Evolutionary conservation across 306 rosid species (phyloP), one percentile per base, ranked within the genome.

Genomic region (Lathyrus sativus): DNA sequence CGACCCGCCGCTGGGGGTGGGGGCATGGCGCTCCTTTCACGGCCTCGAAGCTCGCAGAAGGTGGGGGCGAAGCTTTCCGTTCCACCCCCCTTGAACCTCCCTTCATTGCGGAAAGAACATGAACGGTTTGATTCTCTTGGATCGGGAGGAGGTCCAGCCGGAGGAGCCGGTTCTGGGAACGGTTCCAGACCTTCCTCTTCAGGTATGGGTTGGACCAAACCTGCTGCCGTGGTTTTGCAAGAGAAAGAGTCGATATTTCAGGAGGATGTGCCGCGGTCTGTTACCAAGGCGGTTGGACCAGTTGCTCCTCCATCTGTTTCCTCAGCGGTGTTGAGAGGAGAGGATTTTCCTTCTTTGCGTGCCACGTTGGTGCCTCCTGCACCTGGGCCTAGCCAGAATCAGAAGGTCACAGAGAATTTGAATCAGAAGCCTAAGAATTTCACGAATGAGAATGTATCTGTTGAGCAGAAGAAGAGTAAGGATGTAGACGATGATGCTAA

Each of bases 21-120:
- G 19, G 93, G 91, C 38, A 82, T 90, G 84, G 90, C 88, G 87
- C 90, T 79, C 31, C 86, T 88, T n/a, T 82, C 93, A 1, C 82
- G 96, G 83, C 98, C 98, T 59, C 86, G 98, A 9, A 93, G 96
- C 53, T 89, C 95, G 18, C 96, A 93, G 64, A 93, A 93, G 79
- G 79, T 83, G 70, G 97, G 88, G 85, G 51, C 91, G 70, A 93
- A 90, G 83, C 98, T 93, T 79, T 86, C 96, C 42, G 91, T 93
- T 80, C 98, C 98, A 53, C 89, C 98, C 96, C 98, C 98, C 91
- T 82, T 93, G 87, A 93, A 93, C 68, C 85, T 93, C 7, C 98
- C 98, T 29, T 93, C 98, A 1, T 50, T 93, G 62, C 80, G 97
- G 55, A 93, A 85, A 56, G 98, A 93, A 82, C 96, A 93, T 4